Conservation (phyloP, 2,329 filamentous ascomycete genomes). For the Trichoderma atrobrunneum region DNA sequence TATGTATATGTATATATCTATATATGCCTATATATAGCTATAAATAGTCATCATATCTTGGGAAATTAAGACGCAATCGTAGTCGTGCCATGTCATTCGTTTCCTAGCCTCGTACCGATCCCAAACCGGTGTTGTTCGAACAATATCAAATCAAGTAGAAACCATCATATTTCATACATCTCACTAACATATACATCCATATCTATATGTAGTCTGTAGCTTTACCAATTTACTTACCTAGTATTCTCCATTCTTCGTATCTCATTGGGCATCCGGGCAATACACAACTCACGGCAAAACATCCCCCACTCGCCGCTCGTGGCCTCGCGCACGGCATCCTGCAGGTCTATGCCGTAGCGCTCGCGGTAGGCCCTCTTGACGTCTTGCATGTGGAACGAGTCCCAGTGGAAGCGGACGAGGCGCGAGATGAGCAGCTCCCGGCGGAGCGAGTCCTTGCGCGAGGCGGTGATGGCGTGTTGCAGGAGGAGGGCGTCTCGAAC, state of each 20-base stretch:
- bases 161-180: not conserved
- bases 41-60: not conserved
- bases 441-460: slow-evolving; percentile 67
- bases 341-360: slow-evolving; percentile 71
- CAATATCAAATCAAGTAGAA: not conserved
- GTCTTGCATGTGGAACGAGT: slow-evolving; percentile 72
- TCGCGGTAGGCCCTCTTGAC: slow-evolving; percentile 78
- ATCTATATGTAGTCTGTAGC: not conserved
- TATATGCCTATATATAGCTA: not conserved
- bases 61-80: not conserved
- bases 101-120: not conserved
- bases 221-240: slow-evolving; percentile 5
- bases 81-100: not conserved
- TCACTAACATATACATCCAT: not conserved
- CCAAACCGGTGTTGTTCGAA: not conserved
- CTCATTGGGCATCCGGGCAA: slow-evolving; percentile 58
- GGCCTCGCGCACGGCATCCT: slow-evolving; percentile 74
- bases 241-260: slow-evolving; percentile 47
- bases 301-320: slow-evolving; percentile 73
- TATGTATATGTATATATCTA: not conserved
- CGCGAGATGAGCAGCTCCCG: slow-evolving; percentile 85
- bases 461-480: slow-evolving; percentile 80
- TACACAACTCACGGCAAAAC: slow-evolving; percentile 70
- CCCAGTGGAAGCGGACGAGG: slow-evolving; percentile 90
- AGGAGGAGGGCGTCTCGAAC: slow-evolving; percentile 89